These are phyloP conservation scores for Mercurialis annua DNA, from an alignment of 345 rosid species.

Conservation along the genomic window DNA sequence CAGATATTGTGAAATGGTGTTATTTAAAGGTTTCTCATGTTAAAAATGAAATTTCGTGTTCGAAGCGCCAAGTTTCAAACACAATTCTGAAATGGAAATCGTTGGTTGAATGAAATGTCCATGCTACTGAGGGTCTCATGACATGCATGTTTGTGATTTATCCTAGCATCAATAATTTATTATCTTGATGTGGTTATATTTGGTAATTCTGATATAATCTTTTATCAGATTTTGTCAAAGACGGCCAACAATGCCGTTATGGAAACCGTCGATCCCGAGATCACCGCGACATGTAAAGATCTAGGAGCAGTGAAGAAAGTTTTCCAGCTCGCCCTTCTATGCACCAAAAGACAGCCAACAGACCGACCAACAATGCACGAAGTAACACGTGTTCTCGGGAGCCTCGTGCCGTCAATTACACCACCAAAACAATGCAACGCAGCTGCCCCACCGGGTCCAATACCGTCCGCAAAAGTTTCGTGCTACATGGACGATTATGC, in stretches of 20 bases:
- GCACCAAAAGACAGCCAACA: slow-evolving; percentile 73
- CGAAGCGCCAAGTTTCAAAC: too few relatives aligned
- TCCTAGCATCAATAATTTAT: not conserved
- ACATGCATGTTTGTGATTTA: not conserved
- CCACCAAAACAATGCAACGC: slow-evolving; percentile 47
- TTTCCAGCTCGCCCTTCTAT: slow-evolving; percentile 82
- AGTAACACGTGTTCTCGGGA: slow-evolving; percentile 70
- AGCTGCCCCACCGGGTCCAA: slow-evolving; percentile 20
- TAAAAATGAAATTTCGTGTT: too few relatives aligned
- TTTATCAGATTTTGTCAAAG: slow-evolving; percentile 70
- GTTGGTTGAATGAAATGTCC: too few relatives aligned
- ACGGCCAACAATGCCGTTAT: slow-evolving; percentile 76
- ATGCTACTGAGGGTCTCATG: too few relatives aligned
- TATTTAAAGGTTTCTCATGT: too few relatives aligned
- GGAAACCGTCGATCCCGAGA: slow-evolving; percentile 81
- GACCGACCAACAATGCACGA: slow-evolving; percentile 94
- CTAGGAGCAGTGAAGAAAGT: slow-evolving; percentile 80
- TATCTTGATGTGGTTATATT: not conserved
- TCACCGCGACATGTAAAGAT: slow-evolving; percentile 70
- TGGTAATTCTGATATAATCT: not conserved
- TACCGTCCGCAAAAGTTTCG: slow-evolving; percentile 39
- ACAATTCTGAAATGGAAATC: too few relatives aligned
- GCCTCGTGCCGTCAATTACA: slow-evolving; percentile 41
- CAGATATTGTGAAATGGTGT: too few relatives aligned
- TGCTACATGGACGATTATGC: slow-evolving; percentile 86